phyloP scores from a whole-genome alignment of 768 basidiomycete species.

The Phanerochaete carnosa region DNA sequence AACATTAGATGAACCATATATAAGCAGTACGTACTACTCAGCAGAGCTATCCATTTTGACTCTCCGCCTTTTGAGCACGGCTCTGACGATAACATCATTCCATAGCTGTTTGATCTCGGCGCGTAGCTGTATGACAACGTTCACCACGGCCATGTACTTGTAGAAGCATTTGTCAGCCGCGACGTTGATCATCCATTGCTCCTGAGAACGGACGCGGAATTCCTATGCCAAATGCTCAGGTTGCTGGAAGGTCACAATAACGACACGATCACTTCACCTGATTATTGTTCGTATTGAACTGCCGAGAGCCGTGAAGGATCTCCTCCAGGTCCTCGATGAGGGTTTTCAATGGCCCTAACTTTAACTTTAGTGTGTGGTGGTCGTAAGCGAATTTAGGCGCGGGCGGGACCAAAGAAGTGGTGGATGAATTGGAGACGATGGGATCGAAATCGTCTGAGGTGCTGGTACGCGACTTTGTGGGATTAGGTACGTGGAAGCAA shows the following conservation, averaged over 20 bases:
- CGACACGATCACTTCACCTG: neutral
- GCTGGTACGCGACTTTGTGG: neutral
- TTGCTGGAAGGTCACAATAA: neutral
- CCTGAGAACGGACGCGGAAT: neutral
- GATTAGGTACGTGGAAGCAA: neutral
- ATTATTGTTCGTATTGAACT: neutral
- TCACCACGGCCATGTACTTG: slow-evolving; percentile 44
- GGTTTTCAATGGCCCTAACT: neutral
- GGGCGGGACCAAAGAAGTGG: neutral
- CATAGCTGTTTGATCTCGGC: slow-evolving; percentile 65
- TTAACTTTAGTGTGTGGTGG: neutral
- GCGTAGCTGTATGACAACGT: slow-evolving; percentile 46
- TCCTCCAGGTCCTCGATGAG: neutral
- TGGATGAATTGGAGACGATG: neutral
- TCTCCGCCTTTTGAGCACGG: slow-evolving; percentile 42
- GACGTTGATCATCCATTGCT: neutral
- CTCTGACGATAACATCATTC: slow-evolving; percentile 50
- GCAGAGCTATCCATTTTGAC: slow-evolving; percentile 60
- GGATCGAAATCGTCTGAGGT: neutral
- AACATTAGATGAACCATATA: neutral
- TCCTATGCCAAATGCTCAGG: neutral
- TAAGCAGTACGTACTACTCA: slow-evolving; percentile 42
- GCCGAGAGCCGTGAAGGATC: neutral
- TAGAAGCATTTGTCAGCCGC: neutral
- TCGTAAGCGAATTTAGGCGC: neutral